Percentiles rank a stretch among this genome's conserved stretches.
phyloP scores from a whole-genome alignment of 1,139 yeast genomes.

The Pichia norvegensis region DNA sequence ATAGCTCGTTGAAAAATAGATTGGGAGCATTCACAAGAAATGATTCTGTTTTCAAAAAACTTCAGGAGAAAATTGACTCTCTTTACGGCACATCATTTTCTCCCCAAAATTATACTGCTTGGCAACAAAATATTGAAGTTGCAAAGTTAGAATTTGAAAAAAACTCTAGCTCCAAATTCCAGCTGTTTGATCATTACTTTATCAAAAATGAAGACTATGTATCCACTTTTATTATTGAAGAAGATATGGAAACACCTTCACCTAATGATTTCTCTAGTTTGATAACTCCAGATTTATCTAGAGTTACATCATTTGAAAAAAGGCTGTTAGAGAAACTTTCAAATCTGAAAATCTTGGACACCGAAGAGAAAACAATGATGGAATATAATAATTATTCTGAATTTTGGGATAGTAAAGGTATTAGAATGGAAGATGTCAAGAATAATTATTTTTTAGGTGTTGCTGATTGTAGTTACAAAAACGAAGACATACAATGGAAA shows the following conservation, averaged over 20 bases:
- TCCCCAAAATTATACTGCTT: not conserved
- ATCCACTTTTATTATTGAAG: not conserved
- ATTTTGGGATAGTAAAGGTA: slow-evolving; percentile 6
- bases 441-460: slow-evolving; percentile 9
- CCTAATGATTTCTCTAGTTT: too few relatives aligned
- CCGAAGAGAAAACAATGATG: not conserved
- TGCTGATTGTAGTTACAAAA: slow-evolving; percentile 5
- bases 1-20: not conserved
- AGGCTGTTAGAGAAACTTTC: slow-evolving; percentile 6
- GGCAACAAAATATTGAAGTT: slow-evolving; percentile 3
- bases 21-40: slow-evolving; percentile 7
- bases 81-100: slow-evolving; percentile 1
- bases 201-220: not conserved
- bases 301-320: slow-evolving; percentile 10
- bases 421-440: slow-evolving; percentile 1
- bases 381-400: slow-evolving; percentile 1
- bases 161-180: not conserved
- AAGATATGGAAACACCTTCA: not conserved
- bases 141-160: slow-evolving; percentile 8
- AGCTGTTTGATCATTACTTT: not conserved
- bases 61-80: slow-evolving; percentile 6
- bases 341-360: slow-evolving; percentile 5
- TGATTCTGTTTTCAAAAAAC: slow-evolving; percentile 4
- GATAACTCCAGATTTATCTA: slow-evolving; percentile 6
- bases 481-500: slow-evolving; percentile 5